These are phyloP conservation scores for Pestalotiopsis sp. DNA, from an alignment of 2,329 filamentous ascomycete species.

Conservation along the genomic window DNA sequence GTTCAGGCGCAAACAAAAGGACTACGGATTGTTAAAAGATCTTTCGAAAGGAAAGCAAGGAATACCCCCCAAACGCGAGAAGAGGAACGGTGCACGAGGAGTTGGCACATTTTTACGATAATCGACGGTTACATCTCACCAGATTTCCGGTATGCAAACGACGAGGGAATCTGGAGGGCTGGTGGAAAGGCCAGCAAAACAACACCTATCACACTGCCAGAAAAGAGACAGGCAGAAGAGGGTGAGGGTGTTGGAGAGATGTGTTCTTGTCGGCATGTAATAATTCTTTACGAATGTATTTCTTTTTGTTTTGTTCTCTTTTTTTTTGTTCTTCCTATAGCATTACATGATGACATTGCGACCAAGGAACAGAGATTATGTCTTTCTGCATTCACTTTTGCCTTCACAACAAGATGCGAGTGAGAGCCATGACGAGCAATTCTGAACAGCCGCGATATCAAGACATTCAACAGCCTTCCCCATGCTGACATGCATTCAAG, in stretches of 20 bases:
- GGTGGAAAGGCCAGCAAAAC: conserved; percentile 15
- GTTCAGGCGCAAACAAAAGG: conserved; percentile 21
- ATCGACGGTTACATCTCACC: conserved; percentile 30
- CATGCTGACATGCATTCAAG: background rate
- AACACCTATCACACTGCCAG: conserved; percentile 28
- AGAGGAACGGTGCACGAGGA: conserved; percentile 12
- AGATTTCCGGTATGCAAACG: conserved; percentile 18
- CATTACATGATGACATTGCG: conserved; percentile 24
- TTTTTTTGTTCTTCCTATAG: conserved; percentile 33
- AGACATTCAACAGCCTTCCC: background rate
- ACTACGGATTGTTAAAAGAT: conserved; percentile 16
- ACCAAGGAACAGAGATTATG: conserved; percentile 3
- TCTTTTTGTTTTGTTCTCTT: conserved; percentile 31
- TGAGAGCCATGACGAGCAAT: no score
- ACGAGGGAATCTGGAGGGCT: background rate
- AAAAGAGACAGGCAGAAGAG: conserved; percentile 14
- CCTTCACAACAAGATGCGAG: background rate
- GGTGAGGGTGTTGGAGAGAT: conserved; percentile 19
- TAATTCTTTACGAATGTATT: conserved; percentile 45
- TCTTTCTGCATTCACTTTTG: background rate
- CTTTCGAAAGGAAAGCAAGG: conserved; percentile 21
- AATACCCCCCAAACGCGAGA: conserved; percentile 20
- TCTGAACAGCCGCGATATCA: no score
- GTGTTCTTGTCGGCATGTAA: conserved; percentile 49
- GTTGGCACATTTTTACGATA: conserved; percentile 30